Evolutionary conservation across 306 rosid genomes (phyloP).

Genomic region (Quercus parvula): DNA sequence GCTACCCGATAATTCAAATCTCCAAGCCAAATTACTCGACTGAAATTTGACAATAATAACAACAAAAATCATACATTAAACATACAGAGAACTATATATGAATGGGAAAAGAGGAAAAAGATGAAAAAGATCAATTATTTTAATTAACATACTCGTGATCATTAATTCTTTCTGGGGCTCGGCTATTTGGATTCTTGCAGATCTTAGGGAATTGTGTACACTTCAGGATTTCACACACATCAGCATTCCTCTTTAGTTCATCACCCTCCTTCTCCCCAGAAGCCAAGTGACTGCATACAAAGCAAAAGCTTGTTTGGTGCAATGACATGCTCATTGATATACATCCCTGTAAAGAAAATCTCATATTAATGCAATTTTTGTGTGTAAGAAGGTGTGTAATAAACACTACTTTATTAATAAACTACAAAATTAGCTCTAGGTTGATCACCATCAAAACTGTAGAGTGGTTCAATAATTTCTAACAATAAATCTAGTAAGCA

Average conservation of each 20-base stretch:
- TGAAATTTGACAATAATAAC: slow-evolving; percentile 18
- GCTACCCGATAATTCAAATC: slow-evolving; percentile 88
- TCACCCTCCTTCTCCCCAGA: slow-evolving; percentile 98
- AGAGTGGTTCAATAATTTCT: neutral
- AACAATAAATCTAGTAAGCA: no score
- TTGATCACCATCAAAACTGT: neutral
- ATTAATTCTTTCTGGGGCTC: slow-evolving; percentile 66
- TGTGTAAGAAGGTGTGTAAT: no score
- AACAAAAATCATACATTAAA: neutral
- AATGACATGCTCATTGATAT: slow-evolving; percentile 89
- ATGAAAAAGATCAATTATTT: neutral
- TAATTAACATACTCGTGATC: slow-evolving; percentile 69
- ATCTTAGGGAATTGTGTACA: slow-evolving; percentile 65
- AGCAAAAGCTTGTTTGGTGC: slow-evolving; percentile 90
- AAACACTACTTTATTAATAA: neutral
- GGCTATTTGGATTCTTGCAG: slow-evolving; percentile 58
- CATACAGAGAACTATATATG: neutral
- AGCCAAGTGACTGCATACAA: slow-evolving; percentile 94
- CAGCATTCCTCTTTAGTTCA: slow-evolving; percentile 77
- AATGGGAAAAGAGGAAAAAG: neutral
- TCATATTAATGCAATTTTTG: no score
- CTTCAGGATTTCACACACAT: slow-evolving; percentile 78
- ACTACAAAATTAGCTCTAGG: neutral
- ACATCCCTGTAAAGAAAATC: slow-evolving; percentile 71
- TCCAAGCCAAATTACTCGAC: slow-evolving; percentile 91